phyloP scores from a whole-genome alignment of 2,329 filamentous ascomycete genomes.

The Cercospora sesami region DNA sequence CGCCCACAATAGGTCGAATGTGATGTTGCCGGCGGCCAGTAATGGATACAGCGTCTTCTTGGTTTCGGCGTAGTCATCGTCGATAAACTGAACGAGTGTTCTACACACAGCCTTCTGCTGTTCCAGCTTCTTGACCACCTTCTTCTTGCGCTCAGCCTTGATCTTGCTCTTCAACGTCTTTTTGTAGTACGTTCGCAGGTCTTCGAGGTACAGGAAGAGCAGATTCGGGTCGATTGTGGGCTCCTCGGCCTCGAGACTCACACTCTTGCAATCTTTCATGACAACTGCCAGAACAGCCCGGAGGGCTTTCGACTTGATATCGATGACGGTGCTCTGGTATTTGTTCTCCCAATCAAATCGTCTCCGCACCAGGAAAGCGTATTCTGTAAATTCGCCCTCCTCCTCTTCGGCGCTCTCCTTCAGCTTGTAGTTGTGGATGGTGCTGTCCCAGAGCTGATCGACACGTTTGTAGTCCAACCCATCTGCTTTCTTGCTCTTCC shows the following conservation, averaged over 20 bases:
- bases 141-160: slow-evolving; percentile 62
- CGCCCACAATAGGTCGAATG: slow-evolving; percentile 85
- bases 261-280: slow-evolving; percentile 73
- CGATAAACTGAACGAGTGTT: slow-evolving; percentile 72
- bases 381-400: slow-evolving; percentile 73
- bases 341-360: slow-evolving; percentile 84
- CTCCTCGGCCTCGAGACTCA: slow-evolving; percentile 77
- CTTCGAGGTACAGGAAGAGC: slow-evolving; percentile 67
- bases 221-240: slow-evolving; percentile 60
- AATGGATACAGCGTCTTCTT: slow-evolving; percentile 81
- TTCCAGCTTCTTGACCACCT: slow-evolving; percentile 58
- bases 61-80: slow-evolving; percentile 74
- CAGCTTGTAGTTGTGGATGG: slow-evolving; percentile 65
- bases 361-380: slow-evolving; percentile 78
- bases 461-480: slow-evolving; percentile 69
- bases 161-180: slow-evolving; percentile 63
- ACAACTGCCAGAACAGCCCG: slow-evolving; percentile 69
- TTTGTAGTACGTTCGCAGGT: slow-evolving; percentile 62
- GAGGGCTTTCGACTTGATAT: slow-evolving; percentile 80
- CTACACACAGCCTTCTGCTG: slow-evolving; percentile 67
- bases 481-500: slow-evolving; percentile 24
- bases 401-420: slow-evolving; percentile 65
- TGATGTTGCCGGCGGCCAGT: slow-evolving; percentile 78
- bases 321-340: slow-evolving; percentile 70
- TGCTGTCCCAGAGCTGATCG: slow-evolving; percentile 61